Evolutionary conservation across 176 grass and related monocot species (phyloP).

Genomic region (Rhipidocladum racemiflorum): DNA sequence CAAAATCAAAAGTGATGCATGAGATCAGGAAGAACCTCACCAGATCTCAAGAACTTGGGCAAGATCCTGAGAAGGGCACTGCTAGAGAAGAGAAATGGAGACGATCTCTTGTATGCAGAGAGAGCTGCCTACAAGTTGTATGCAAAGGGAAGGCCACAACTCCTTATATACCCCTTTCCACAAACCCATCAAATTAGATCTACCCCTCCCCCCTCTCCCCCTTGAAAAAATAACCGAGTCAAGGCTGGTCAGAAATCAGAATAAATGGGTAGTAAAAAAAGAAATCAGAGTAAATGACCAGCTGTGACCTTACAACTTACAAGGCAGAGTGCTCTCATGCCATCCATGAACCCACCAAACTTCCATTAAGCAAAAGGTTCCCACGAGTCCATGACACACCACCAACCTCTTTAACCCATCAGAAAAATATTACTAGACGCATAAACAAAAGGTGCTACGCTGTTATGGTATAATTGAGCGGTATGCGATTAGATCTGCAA

Average conservation of each 20-base stretch:
- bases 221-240: slow-evolving; percentile 39
- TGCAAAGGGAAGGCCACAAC: slow-evolving; percentile 26
- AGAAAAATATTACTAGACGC: neutral
- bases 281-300: slow-evolving; percentile 20
- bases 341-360: slow-evolving; percentile 39
- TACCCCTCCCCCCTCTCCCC: slow-evolving; percentile 16
- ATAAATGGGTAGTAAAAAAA: too few species aligned
- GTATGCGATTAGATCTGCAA: slow-evolving; percentile 27
- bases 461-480: slow-evolving; percentile 1
- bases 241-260: slow-evolving; percentile 37
- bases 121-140: slow-evolving; percentile 43
- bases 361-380: slow-evolving; percentile 28
- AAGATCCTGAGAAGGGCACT: slow-evolving; percentile 28
- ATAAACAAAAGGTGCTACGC: slow-evolving; percentile 21
- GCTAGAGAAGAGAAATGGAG: neutral
- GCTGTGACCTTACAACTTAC: too few species aligned
- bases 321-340: neutral
- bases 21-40: slow-evolving; percentile 32
- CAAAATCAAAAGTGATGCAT: neutral
- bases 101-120: slow-evolving; percentile 25
- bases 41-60: slow-evolving; percentile 32
- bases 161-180: slow-evolving; percentile 42
- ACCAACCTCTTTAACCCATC: slow-evolving; percentile 32
- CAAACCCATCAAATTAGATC: slow-evolving; percentile 33
- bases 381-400: slow-evolving; percentile 41